Base-by-base conservation (phyloP, 2,329 filamentous ascomycete genomes). In the Diplocarpon mali region DNA sequence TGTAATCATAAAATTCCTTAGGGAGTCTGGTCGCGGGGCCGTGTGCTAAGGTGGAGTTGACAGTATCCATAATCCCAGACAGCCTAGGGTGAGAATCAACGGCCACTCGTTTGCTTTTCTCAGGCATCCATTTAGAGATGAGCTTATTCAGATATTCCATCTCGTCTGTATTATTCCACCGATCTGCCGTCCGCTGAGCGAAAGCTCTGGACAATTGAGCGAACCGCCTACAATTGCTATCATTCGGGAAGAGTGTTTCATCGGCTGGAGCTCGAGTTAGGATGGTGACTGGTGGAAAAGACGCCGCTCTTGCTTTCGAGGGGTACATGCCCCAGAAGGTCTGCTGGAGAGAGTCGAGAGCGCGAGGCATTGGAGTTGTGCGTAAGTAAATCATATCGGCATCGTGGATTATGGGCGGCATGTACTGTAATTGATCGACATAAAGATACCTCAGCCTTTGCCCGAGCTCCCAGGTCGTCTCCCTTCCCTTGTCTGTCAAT, bases 1-100 rank as follows among this genome's bases (percentile, higher is more conserved):
- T 82, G 14, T 72, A 61, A 59, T 95, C 87, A 64, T 96, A 96
- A 64, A 98, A 96, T 51, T 88, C 84, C 9, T 72, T 69, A 0
- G 92, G 92, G 2, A 96, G 72, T 37, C 73, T 78, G 0, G 89
- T 95, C 10, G 75, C 74, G 0, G 83, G 76, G 0, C 85, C 86
- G 61, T 96, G 92, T 2, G 89, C 90, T 11, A 84, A 70, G 0
- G 87, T 94, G 6, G 86, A 78, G 61, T 95, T 96, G 59, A 96
- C 75, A 0, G 86, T 92, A 65, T 98, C 92, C 83, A 94, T 87
- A 57, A 98, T 83, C 42, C 92, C 92, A 5, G 80, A 88, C 11
- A 96, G 70, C 36, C 89, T 74, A 0, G 92, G 92, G 48, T 82
- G 81, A 1, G 80, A 81, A 63, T 95, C 88, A 8, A 96, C 85